Evolutionary conservation across 495 filamentous ascomycete species (phyloP).

Genomic region (Tricharina praecox): DNA sequence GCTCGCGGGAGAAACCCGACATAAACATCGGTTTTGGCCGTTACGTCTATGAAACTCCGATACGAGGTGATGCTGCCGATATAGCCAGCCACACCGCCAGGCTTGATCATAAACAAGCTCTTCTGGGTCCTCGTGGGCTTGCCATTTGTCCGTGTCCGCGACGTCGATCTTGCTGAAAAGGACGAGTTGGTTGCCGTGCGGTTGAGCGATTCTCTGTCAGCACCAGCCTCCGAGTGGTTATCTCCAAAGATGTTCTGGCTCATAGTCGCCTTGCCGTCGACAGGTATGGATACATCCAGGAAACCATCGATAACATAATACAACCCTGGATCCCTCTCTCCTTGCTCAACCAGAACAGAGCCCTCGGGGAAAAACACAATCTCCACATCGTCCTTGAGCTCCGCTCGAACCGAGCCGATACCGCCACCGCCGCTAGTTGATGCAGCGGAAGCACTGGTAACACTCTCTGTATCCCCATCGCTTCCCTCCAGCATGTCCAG

Average conservation of each 20-base stretch:
- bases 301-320: conserved; percentile 99
- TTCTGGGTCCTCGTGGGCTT: conserved; percentile 21
- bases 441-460: conserved; percentile 47
- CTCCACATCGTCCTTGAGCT: conserved; percentile 82
- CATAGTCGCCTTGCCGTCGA: conserved; percentile 33
- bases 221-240: conserved; percentile 29
- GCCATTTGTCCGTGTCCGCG: background rate
- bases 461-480: conserved; percentile 76
- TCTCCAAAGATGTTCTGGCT: conserved; percentile 21
- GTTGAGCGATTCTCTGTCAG: conserved; percentile 34
- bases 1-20: conserved; percentile 82
- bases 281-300: conserved; percentile 69
- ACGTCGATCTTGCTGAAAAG: conserved; percentile 6
- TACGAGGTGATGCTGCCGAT: conserved; percentile 86
- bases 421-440: conserved; percentile 40
- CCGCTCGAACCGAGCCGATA: conserved; percentile 42
- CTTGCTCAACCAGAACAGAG: conserved; percentile 90
- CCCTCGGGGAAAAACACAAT: conserved; percentile 94
- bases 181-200: conserved; percentile 37
- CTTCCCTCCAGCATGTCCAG: conserved; percentile 80
- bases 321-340: conserved; percentile 82
- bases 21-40: conserved; percentile 95
- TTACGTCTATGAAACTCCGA: conserved; percentile 87
- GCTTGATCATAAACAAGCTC: conserved; percentile 83
- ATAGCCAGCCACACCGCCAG: conserved; percentile 86